phyloP scores from a whole-genome alignment of 23 red algal species.

The Gracilaria gracilis region DNA sequence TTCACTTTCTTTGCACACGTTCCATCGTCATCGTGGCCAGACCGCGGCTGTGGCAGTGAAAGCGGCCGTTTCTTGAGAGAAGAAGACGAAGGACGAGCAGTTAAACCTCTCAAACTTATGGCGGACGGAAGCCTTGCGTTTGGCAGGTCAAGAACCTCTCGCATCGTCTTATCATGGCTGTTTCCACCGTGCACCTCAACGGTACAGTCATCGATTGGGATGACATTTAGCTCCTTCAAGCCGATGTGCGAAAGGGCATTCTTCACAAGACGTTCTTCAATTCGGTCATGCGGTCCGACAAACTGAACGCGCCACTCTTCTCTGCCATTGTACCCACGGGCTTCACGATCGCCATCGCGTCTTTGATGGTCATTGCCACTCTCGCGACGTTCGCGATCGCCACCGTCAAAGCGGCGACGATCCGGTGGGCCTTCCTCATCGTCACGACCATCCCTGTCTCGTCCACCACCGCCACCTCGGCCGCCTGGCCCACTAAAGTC shows the following conservation, averaged over 20 bases:
- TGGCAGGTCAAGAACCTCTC: not conserved
- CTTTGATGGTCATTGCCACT: slow-evolving; percentile 38
- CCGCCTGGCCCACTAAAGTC: slow-evolving; percentile 25
- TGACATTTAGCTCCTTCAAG: not conserved
- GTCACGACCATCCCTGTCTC: slow-evolving; percentile 47
- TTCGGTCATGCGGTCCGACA: not conserved
- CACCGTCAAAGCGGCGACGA: slow-evolving; percentile 25
- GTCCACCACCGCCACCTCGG: slow-evolving; percentile 36
- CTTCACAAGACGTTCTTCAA: slow-evolving; percentile 22
- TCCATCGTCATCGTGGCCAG: not conserved
- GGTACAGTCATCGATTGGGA: slow-evolving; percentile 13
- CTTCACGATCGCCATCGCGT: slow-evolving; percentile 36
- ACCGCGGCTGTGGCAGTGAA: not conserved
- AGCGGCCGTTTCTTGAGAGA: not conserved
- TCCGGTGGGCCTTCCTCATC: slow-evolving; percentile 41
- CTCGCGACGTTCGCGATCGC: slow-evolving; percentile 9
- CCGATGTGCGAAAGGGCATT: slow-evolving; percentile 13
- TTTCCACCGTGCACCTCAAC: slow-evolving; percentile 33
- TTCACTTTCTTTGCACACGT: slow-evolving; percentile 22
- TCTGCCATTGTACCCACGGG: not conserved
- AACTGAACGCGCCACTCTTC: slow-evolving; percentile 47
- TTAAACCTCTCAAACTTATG: not conserved
- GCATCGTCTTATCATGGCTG: not conserved
- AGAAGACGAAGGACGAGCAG: slow-evolving; percentile 1
- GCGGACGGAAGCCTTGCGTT: not conserved